Base-by-base conservation (phyloP, 1,284 basidiomycete genomes). In the Cerrena zonata region DNA sequence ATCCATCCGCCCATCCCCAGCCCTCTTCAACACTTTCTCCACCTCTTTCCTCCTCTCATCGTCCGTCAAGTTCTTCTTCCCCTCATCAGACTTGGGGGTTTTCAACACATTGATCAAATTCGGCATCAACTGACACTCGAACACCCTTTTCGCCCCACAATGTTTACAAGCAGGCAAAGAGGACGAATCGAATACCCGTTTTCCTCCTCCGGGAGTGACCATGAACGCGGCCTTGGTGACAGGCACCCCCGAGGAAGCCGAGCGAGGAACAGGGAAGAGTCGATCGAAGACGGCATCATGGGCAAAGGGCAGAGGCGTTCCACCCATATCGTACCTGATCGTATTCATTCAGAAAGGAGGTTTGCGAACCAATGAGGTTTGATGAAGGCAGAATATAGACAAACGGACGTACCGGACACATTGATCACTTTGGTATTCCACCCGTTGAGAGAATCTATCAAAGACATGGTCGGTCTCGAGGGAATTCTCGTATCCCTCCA, bases 121-220 rank as follows among this genome's bases (percentile, higher is more conserved):
- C 1, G 89, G 89, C 89, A 91, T 91, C 37, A 92, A 68, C 63
- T 93, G 90, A 58, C 84, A 89, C 62, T 93, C 91, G 65, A 91
- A 93, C 5, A 83, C 74, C 11, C 88, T 77, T 40, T 65, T 69
- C 4, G 75, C 70, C 39, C 72, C 68, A 67, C 90, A 93, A 19
- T 67, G 59, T 1, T 78, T 71, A 62, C 90, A 93, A 0, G 64
- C 56, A 0, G 82, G 75, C 24, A 88, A 64, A 40, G 71, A 60
- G 1, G 71, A 58, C 5, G 74, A 64, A 51, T 71, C 65, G 62
- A 81, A 86, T 1, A 69, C 70, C 44, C 81, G 75, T 57, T 76
- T 79, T 26, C 22, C 22, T 10, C 68, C 58, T 0, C 54, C 50
- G 30, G 67, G 72, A 10, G 73, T 68, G 19, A 82, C 80, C 56